A percentile compares a stretch with the other conserved stretches of the same genome.
Conservation (phyloP, 352 stramenopile species). For the Globisporangium carolinianum region DNA sequence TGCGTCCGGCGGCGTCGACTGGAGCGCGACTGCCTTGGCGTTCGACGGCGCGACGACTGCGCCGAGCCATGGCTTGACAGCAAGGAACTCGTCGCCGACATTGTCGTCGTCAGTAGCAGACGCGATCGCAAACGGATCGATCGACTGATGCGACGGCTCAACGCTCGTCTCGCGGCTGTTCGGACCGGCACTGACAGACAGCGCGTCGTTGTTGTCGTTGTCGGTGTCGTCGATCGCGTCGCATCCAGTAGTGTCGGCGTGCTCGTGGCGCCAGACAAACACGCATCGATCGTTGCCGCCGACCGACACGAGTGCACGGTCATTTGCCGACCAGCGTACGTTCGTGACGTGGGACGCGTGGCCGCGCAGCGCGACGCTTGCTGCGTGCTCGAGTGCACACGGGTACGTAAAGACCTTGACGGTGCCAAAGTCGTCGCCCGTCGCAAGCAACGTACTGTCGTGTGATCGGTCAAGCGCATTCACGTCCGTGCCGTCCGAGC, state of each 20-base stretch:
- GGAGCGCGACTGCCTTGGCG: conserved; percentile 23
- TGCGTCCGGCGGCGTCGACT: conserved; percentile 26
- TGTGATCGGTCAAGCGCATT: conserved; percentile 68
- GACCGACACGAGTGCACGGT: conserved; percentile 56
- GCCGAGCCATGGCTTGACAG: conserved; percentile 84
- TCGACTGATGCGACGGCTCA: background rate
- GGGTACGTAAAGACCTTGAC: conserved; percentile 88
- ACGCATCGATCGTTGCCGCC: conserved; percentile 77
- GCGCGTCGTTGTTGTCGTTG: background rate
- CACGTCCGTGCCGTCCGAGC: conserved; percentile 75
- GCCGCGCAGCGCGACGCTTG: conserved; percentile 54
- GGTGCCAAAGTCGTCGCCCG: conserved; percentile 77
- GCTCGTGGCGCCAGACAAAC: conserved; percentile 66
- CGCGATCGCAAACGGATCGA: conserved; percentile 22
- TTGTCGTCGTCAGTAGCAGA: conserved; percentile 21
- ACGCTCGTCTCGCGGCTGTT: background rate
- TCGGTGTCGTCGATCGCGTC: conserved; percentile 4
- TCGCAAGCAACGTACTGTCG: conserved; percentile 54
- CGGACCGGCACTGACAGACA: background rate
- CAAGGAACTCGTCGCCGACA: conserved; percentile 87
- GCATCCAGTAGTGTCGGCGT: background rate
- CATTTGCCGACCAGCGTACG: conserved; percentile 52
- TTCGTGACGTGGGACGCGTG: conserved; percentile 82
- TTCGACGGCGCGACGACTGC: conserved; percentile 70
- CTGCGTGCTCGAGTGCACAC: conserved; percentile 49